A percentile compares a stretch with the other conserved stretches of the same genome.
Evolutionary conservation across 2,329 filamentous ascomycete genomes (phyloP).

Genomic region (Dactylonectria estremocensis): DNA sequence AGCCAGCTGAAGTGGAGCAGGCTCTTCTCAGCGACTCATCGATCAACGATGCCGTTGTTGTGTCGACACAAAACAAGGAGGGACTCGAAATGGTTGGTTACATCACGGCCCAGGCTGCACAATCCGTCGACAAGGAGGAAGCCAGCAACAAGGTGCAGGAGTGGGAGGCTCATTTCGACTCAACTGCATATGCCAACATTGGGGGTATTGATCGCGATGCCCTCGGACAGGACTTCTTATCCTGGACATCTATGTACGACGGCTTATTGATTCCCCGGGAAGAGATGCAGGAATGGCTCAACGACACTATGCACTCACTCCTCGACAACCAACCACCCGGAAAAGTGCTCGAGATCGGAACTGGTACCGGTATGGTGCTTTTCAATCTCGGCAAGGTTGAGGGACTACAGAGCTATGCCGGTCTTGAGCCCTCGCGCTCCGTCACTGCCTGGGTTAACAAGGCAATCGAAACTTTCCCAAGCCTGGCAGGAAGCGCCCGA

Average conservation of each 20-base stretch:
- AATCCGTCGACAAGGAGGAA: too few relatives aligned
- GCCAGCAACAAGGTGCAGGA: too few relatives aligned
- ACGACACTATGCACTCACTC: conserved; percentile 47
- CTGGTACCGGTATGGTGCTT: conserved; percentile 51
- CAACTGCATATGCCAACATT: conserved; percentile 28
- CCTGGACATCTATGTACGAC: conserved; percentile 49
- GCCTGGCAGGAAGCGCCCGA: neutral
- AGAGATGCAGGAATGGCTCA: conserved; percentile 53
- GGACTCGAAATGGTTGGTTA: neutral
- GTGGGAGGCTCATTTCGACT: conserved; percentile 34
- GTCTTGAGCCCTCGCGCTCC: conserved; percentile 45
- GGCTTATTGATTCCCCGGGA: conserved; percentile 40
- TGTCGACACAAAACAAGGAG: neutral
- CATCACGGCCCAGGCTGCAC: neutral
- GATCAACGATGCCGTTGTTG: neutral
- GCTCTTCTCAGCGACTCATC: neutral
- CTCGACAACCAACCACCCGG: conserved; percentile 23
- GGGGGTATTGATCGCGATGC: conserved; percentile 17
- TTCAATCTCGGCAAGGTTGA: conserved; percentile 45
- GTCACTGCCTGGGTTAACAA: conserved; percentile 42
- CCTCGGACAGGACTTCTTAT: conserved; percentile 44
- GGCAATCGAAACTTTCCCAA: conserved; percentile 27
- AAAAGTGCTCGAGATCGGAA: conserved; percentile 49
- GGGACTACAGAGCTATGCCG: conserved; percentile 44
- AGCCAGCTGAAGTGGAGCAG: conserved; percentile 40